These are phyloP conservation scores for Stipa capillata DNA, from an alignment of 176 grass and related monocot species.

Conservation along the genomic window DNA sequence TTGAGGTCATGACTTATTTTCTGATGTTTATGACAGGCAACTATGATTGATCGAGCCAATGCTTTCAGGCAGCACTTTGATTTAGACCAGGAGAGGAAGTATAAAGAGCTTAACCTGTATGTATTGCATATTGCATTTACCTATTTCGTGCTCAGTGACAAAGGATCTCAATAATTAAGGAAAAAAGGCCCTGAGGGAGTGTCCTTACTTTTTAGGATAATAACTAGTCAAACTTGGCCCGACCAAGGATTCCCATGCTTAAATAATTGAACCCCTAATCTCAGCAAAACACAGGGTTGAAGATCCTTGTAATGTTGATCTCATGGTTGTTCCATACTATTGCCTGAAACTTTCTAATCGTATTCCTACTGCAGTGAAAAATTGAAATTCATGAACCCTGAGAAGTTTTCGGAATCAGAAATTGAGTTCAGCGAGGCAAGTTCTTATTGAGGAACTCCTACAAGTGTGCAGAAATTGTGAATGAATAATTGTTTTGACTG, in stretches of 20 bases:
- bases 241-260: not conserved
- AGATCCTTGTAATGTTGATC: not conserved
- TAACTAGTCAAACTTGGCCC: not conserved
- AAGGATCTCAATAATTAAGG: not conserved
- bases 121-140: constrained; percentile 4
- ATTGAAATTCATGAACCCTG: constrained; percentile 83
- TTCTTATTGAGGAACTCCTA: not conserved
- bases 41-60: constrained; percentile 90
- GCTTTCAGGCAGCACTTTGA: constrained; percentile 96
- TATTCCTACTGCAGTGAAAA: constrained; percentile 63
- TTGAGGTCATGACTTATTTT: not conserved
- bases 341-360: constrained; percentile 4
- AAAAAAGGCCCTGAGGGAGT: no score
- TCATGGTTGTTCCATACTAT: no score
- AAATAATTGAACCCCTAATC: not conserved
- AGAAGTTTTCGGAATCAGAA: constrained; percentile 65
- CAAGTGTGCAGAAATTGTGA: not conserved
- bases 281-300: no score
- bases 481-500: constrained; percentile 3
- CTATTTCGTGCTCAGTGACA: not conserved
- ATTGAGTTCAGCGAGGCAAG: constrained; percentile 77
- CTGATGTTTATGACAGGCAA: constrained; percentile 35
- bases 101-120: constrained; percentile 97
- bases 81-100: constrained; percentile 83
- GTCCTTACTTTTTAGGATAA: not conserved